These are phyloP conservation scores for Arthrobotrys pseudoclavata DNA, from an alignment of 2,329 filamentous ascomycete species.

Conservation along the genomic window DNA sequence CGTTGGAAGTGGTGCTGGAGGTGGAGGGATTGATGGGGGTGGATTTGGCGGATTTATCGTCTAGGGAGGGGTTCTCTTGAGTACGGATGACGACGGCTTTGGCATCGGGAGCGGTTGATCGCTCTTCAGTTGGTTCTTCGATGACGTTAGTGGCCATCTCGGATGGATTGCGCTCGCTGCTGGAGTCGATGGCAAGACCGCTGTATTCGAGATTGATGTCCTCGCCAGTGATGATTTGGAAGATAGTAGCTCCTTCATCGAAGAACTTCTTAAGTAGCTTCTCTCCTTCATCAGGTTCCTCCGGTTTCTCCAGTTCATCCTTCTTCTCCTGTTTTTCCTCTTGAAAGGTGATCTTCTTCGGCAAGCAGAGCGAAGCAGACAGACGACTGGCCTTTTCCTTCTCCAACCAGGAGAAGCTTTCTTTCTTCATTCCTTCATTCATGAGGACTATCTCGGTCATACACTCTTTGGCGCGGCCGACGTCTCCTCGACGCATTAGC, in stretches of 20 bases:
- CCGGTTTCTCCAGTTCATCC: neutral
- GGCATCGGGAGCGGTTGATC: neutral
- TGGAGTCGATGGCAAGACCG: slow-evolving; percentile 30
- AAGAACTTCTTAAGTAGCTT: slow-evolving; percentile 26
- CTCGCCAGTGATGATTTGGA: slow-evolving; percentile 5
- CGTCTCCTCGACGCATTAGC: neutral
- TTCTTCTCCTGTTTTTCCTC: neutral
- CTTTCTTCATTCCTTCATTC: slow-evolving; percentile 53
- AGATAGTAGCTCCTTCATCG: neutral
- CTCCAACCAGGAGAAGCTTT: slow-evolving; percentile 47
- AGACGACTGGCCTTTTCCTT: slow-evolving; percentile 20
- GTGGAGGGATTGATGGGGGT: neutral
- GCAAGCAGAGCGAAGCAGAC: neutral
- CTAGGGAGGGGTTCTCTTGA: slow-evolving; percentile 3
- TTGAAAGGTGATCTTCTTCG: slow-evolving; percentile 6
- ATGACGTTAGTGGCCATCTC: neutral
- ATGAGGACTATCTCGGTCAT: slow-evolving; percentile 46
- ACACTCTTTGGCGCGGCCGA: slow-evolving; percentile 28
- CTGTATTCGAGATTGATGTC: slow-evolving; percentile 23
- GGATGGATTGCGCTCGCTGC: slow-evolving; percentile 6
- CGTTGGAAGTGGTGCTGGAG: neutral
- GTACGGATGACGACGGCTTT: neutral
- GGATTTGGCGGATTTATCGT: neutral
- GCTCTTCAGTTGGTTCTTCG: neutral
- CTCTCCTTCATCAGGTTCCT: slow-evolving; percentile 2